Evolutionary conservation across 306 rosid genomes (phyloP), one percentile per base, ranked within the genome.

Genomic region (Quercus bicolor): DNA sequence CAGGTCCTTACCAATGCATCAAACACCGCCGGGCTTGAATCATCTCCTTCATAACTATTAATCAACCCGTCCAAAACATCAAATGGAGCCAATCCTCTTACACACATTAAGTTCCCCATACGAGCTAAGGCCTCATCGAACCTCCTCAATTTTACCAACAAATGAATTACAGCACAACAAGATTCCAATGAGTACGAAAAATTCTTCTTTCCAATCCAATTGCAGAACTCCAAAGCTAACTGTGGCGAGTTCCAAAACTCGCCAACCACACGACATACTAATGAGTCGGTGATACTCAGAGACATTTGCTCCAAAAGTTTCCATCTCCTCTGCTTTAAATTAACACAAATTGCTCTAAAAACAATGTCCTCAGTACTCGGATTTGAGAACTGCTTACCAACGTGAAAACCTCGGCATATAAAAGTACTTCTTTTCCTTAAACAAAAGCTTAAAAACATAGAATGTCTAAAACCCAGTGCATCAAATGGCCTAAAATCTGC

Each of bases 1-100:
- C 91, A 87, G 60, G 88, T 79, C 84, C 91, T 84, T 57, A 89
- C 89, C 85, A 87, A 52, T 26, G 93, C 79, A 87, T 89, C 91
- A 78, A 85, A 89, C 55, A 85, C 89, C 0, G 85, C 88, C 2
- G 65, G 43, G 74, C 85, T 85, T n/a, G 89, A 79, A 53, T 53
- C 73, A 77, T 78, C 81, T 5, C 62, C 73, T 73, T 82, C 64
- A 43, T 75, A 85, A n/a, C 83, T 80, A 52, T 74, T 66, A 59
- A 77, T 33, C 88, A 89, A 76, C 43, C 89, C 84, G 19, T 79
- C 87, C 78, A 89, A 80, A 77, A 85, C 68, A 56, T 73, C 83
- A 83, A 89, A 73, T 12, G 91, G 82, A 65, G 59, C 40, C 61
- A 56, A 56, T 1, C 84, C 84, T 57, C 68, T 79, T 80, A 55